Conservation (phyloP, 2,329 filamentous ascomycete species). For the Colletotrichum kahawae region DNA sequence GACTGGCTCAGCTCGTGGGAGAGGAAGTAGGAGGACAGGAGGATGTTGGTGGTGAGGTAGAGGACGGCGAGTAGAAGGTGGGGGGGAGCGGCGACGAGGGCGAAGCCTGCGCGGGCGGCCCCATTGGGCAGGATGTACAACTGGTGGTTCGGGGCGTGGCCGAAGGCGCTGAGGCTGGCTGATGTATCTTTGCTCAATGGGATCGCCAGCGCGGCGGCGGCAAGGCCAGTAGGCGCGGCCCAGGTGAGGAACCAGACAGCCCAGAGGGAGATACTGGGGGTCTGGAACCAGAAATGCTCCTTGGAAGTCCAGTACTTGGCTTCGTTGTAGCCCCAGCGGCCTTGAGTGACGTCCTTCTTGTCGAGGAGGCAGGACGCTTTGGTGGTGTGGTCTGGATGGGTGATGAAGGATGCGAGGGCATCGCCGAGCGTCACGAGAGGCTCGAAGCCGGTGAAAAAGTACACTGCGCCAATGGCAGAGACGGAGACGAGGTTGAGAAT, state of each 20-base stretch:
- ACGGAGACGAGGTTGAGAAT: conserved; percentile 45
- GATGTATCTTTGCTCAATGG: conserved; percentile 33
- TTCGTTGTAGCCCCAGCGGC: conserved; percentile 47
- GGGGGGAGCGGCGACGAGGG: conserved; percentile 49
- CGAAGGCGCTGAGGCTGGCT: conserved; percentile 42
- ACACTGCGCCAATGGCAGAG: conserved; percentile 33
- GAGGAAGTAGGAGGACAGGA: conserved; percentile 53
- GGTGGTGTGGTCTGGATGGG: conserved; percentile 48
- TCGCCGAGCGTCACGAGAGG: conserved; percentile 57
- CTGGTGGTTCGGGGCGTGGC: conserved; percentile 37
- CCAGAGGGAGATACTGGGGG: conserved; percentile 49
- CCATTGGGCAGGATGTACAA: conserved; percentile 32
- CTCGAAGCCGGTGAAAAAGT: conserved; percentile 36
- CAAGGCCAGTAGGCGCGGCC: conserved; percentile 39
- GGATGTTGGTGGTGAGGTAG: conserved; percentile 52
- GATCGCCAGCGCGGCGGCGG: conserved; percentile 43
- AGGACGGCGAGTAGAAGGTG: conserved; percentile 53
- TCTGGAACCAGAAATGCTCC: conserved; percentile 50
- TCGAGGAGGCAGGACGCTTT: conserved; percentile 49
- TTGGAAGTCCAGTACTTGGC: conserved; percentile 47
- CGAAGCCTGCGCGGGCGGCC: conserved; percentile 31
- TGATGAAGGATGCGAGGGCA: conserved; percentile 54
- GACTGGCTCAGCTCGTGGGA: conserved; percentile 56
- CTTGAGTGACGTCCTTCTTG: conserved; percentile 48
- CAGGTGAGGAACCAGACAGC: conserved; percentile 42